These are phyloP conservation scores for Zizania latifolia DNA, from an alignment of 176 grass and related monocot genomes.

Conservation along the genomic window DNA sequence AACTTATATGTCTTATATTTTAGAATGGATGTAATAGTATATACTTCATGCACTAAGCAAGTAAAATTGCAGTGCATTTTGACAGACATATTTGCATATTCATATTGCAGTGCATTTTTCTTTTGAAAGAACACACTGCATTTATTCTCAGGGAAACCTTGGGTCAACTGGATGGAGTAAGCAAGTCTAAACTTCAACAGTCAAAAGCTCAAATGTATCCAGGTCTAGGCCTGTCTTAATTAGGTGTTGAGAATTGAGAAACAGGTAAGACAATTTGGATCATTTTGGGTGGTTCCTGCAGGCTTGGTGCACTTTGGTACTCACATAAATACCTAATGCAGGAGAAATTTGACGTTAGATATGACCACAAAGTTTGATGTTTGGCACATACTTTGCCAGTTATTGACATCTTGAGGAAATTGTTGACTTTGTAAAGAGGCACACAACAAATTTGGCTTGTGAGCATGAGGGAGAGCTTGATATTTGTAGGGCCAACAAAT, in stretches of 20 bases:
- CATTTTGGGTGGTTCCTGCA: neutral
- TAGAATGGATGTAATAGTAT: too few relatives aligned
- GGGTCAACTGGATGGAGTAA: too few relatives aligned
- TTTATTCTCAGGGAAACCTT: too few relatives aligned
- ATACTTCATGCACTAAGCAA: neutral
- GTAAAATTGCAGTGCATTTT: neutral
- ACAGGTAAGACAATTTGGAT: neutral
- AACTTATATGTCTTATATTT: too few relatives aligned
- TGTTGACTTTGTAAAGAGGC: neutral
- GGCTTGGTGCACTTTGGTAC: neutral
- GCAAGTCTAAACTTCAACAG: neutral
- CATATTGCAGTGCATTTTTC: neutral
- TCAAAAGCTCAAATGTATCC: neutral
- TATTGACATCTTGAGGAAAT: slow-evolving; percentile 2
- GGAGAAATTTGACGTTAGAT: neutral
- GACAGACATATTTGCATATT: neutral
- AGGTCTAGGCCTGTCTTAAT: neutral
- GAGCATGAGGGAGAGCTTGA: neutral
- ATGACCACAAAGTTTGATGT: neutral
- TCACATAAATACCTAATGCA: slow-evolving; percentile 23
- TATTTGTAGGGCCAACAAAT: neutral
- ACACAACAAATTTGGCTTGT: neutral
- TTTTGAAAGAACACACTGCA: neutral
- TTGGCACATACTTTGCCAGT: neutral
- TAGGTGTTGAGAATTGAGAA: neutral